phyloP scores from a whole-genome alignment of 495 filamentous ascomycete genomes.

The Penicillium verhagenii region DNA sequence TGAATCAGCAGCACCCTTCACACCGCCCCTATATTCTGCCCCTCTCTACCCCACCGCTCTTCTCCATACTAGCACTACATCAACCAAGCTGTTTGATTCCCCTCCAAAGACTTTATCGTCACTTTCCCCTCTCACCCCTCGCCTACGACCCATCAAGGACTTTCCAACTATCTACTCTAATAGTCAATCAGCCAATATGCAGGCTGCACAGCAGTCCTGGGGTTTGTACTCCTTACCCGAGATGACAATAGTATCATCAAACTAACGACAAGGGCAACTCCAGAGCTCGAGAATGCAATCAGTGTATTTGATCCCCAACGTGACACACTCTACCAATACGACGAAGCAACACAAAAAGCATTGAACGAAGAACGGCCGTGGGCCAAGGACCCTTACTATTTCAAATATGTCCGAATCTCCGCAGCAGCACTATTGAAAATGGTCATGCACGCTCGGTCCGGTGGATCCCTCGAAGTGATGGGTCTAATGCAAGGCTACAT shows the following conservation, averaged over 20 bases:
- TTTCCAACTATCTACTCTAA: conserved; percentile 2
- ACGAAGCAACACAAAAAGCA: conserved; percentile 61
- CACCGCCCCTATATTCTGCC: conserved; percentile 1
- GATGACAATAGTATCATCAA: background rate
- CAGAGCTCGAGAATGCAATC: conserved; percentile 88
- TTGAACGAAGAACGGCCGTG: conserved; percentile 66
- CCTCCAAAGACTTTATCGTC: conserved; percentile 14
- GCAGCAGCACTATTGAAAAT: conserved; percentile 96
- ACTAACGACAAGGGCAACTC: conserved; percentile 7
- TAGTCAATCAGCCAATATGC: conserved; percentile 32
- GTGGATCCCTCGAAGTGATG: conserved; percentile 93
- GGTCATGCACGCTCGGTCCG: conserved; percentile 97
- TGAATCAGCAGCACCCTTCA: background rate
- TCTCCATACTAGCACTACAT: conserved; percentile 16
- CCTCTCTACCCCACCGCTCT: conserved; percentile 12
- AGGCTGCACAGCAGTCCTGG: conserved; percentile 60
- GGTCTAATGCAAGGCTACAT: conserved; percentile 98
- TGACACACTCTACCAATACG: conserved; percentile 89
- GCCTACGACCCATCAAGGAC: background rate
- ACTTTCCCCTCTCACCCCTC: conserved; percentile 1
- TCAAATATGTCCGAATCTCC: conserved; percentile 90
- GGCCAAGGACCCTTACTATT: conserved; percentile 80
- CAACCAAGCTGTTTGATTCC: conserved; percentile 13
- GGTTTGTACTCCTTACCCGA: conserved; percentile 38
- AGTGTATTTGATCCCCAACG: conserved; percentile 78